Evolutionary conservation across 495 filamentous ascomycete genomes (phyloP).

Genomic region (Astrothelium subdiscretum): DNA sequence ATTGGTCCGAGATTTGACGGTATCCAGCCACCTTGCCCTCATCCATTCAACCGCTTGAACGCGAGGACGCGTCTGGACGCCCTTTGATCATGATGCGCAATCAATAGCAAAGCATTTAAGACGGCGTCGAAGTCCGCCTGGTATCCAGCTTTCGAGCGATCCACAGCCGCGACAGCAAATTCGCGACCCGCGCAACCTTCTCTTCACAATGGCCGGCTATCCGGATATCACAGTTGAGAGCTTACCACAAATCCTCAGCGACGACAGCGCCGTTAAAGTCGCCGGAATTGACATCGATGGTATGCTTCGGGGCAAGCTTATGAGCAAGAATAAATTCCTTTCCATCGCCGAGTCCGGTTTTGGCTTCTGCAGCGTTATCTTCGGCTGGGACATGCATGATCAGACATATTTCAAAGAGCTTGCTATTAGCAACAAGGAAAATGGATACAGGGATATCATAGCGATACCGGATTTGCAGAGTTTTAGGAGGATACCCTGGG

Average conservation of each 20-base stretch:
- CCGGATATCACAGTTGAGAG: constrained; percentile 45
- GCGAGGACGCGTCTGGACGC: not conserved
- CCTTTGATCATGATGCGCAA: not conserved
- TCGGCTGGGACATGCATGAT: constrained; percentile 99
- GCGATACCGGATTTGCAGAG: constrained; percentile 70
- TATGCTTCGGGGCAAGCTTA: constrained; percentile 79
- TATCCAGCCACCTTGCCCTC: not conserved
- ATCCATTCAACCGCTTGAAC: not conserved
- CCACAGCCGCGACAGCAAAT: too few relatives aligned
- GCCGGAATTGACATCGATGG: constrained; percentile 90
- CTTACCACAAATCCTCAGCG: constrained; percentile 50
- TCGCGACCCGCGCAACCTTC: constrained; percentile 8
- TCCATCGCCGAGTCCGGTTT: constrained; percentile 75
- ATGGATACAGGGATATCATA: constrained; percentile 83
- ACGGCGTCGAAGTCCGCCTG: not conserved
- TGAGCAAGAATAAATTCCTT: constrained; percentile 93
- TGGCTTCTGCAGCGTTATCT: constrained; percentile 93
- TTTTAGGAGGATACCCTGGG: constrained; percentile 91
- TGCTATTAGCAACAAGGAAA: constrained; percentile 79
- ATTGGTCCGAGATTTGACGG: not conserved
- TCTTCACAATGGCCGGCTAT: constrained; percentile 7
- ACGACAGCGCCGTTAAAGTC: constrained; percentile 77
- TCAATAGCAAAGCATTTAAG: not conserved
- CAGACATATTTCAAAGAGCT: constrained; percentile 76
- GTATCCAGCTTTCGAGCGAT: too few relatives aligned